A percentile compares a stretch with the other conserved stretches of the same genome.
These are phyloP conservation scores for Onygenales sp. DNA, from an alignment of 2,329 filamentous ascomycete species.

Conservation along the genomic window DNA sequence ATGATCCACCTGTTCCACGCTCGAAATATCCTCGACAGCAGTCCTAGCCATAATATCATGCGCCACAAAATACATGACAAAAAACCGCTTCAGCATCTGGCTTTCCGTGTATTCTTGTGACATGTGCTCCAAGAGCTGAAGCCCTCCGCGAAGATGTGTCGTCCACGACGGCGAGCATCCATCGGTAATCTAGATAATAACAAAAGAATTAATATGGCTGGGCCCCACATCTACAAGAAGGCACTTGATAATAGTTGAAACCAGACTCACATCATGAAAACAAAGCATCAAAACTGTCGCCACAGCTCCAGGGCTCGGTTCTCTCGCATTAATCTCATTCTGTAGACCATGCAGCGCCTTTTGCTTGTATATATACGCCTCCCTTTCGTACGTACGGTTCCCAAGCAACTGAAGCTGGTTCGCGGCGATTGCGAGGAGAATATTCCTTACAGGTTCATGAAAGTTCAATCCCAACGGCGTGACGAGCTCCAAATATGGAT, in stretches of 20 bases:
- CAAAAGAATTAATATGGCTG: too few relatives aligned
- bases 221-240: too few relatives aligned
- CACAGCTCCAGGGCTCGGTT: slow-evolving; percentile 15
- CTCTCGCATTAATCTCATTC: slow-evolving; percentile 11
- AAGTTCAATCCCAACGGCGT: slow-evolving; percentile 12
- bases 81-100: slow-evolving; percentile 16
- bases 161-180: slow-evolving; percentile 23
- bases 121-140: slow-evolving; percentile 16
- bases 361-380: slow-evolving; percentile 19
- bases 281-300: slow-evolving; percentile 26
- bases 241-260: neutral
- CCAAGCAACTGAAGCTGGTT: slow-evolving; percentile 21
- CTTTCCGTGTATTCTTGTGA: slow-evolving; percentile 8
- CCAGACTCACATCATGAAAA: slow-evolving; percentile 20
- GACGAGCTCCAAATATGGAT: slow-evolving; percentile 21
- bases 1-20: neutral
- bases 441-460: slow-evolving; percentile 16
- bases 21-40: slow-evolving; percentile 7
- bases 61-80: slow-evolving; percentile 23
- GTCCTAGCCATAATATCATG: slow-evolving; percentile 24
- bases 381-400: slow-evolving; percentile 14
- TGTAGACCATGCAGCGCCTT: slow-evolving; percentile 18
- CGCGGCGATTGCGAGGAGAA: slow-evolving; percentile 20
- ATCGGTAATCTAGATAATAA: slow-evolving; percentile 19
- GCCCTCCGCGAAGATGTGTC: slow-evolving; percentile 21